Base-by-base conservation (phyloP, 108 stramenopile genomes). In the Cylindrotheca fusiformis region DNA sequence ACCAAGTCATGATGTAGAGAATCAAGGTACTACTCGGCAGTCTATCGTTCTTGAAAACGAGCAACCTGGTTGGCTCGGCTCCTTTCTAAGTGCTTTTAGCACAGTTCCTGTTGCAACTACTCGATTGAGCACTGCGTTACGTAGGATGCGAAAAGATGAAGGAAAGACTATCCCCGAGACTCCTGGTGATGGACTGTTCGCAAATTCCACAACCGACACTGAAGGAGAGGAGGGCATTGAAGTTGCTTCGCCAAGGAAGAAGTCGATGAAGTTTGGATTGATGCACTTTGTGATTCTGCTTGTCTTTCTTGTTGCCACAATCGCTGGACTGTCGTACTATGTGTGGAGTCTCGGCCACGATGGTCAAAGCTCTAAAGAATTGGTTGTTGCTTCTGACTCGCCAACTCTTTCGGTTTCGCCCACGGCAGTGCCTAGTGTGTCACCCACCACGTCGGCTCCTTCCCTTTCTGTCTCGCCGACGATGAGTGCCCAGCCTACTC, bases 101-200 rank as follows among this genome's bases (percentile, higher is more conserved):
- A 14, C 36, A 10, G 36, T 41, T 6, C 36, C 6, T 41, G 36
- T 6, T 41, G 36, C 10, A 41, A 6, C 36, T 10, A 6, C 36
- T 10, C 36, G 14, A 41, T 6, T 6, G 14, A 41, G 10, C 36
- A 41, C 14, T 41, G 36, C 36, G 10, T 14, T n/a, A n/a, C n/a
- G n/a, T n/a, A n/a, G n/a, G n/a, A n/a, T n/a, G n/a, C n/a, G n/a
- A n/a, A n/a, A 49, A 8, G 60, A 61, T 30, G 20, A 52, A 24
- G 18, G 18, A n/a, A 10, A 20, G 55, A 33, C 63, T 23, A 19
- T 19, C 17, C 29, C 29, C 20, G 51, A 63, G 33, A 33, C 63
- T 8, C 31, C 49, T 21, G n/a, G 21, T 4, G 45, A 18, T 29
- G 30, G 46, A 3, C 12, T 47, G 6, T 41, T 14, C 6, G 6